Evolutionary conservation across 306 rosid genomes (phyloP), one percentile per base, ranked within the genome.

Genomic region (Pyrus bretschneideri): DNA sequence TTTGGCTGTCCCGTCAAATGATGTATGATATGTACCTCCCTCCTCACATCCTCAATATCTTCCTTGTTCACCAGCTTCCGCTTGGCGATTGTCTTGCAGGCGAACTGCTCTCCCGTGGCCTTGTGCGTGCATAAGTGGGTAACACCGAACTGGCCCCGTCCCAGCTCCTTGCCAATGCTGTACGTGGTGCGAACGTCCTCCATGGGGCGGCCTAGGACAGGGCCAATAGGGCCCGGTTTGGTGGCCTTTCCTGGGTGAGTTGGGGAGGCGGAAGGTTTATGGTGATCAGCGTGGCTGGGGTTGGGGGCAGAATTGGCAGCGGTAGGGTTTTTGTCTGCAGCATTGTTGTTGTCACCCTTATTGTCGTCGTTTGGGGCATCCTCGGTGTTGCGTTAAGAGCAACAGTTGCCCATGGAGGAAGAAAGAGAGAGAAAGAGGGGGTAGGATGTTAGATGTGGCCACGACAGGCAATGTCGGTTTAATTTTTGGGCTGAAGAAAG

Each of bases 21-120:
- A 77, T 95, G 96, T 98, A 95, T 95, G 76, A 95, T 95, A 22
- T 95, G 99, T 1, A 95, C 99, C 90, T 95, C 99, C 67, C 99
- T 83, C 76, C 91, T 80, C 7, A 92, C 99, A 81, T 92, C 99
- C 70, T 95, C 98, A 9, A 95, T 83, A 21, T 95, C 98, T 72
- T 89, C 97, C 68, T 92, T 91, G 46, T 86, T 86, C 58, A 77
- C 92, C 18, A 95, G 97, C 74, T 92, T 95, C 54, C 99, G 85
- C 81, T 95, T 95, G 33, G 98, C 97, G 19, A 95, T 95, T 14
- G 97, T 95, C 46, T 95, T 95, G 90, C 99, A 92, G 0, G 99
- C 98, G 76, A 69, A 89, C 29, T 91, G 93, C 62, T 92, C 87
- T 6, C 99, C 99, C 0, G 91, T 83, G 14, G 63, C 62, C 84